phyloP scores from a whole-genome alignment of 2,329 filamentous ascomycete genomes.

The Endoconidiophora laricicola region DNA sequence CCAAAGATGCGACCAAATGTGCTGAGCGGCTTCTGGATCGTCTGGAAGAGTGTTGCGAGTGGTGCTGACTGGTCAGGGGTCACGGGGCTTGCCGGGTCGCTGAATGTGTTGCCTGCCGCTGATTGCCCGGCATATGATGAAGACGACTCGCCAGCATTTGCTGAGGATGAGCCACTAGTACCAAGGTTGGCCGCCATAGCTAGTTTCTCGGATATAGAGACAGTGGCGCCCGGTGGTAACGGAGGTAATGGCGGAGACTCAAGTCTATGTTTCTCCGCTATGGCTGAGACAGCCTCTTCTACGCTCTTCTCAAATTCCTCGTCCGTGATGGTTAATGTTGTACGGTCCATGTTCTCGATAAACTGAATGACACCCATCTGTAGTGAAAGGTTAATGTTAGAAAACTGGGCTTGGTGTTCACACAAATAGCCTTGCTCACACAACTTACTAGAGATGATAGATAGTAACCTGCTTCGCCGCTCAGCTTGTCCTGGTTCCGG shows the following conservation, averaged over 20 bases:
- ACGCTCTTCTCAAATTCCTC: conserved; percentile 93
- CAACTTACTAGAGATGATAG: conserved; percentile 66
- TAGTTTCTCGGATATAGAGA: conserved; percentile 51
- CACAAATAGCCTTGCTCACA: not conserved
- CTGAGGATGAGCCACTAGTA: conserved; percentile 3
- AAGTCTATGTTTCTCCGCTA: conserved; percentile 70
- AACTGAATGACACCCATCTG: conserved; percentile 90
- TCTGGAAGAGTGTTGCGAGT: conserved; percentile 44
- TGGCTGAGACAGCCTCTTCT: conserved; percentile 88
- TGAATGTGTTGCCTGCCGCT: not conserved
- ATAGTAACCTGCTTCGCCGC: conserved; percentile 96
- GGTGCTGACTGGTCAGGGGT: conserved; percentile 9
- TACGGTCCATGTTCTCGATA: conserved; percentile 89
- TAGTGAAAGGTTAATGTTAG: conserved; percentile 11
- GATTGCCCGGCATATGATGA: not conserved
- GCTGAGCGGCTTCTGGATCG: conserved; percentile 77
- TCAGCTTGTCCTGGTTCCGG: conserved; percentile 90
- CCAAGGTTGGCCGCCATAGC: conserved; percentile 50
- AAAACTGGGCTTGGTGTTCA: not conserved
- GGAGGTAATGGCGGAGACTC: conserved; percentile 28
- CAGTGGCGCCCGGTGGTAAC: conserved; percentile 18
- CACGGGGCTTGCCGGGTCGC: conserved; percentile 1
- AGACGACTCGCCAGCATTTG: conserved; percentile 1
- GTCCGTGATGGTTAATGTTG: conserved; percentile 80
- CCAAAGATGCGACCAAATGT: conserved; percentile 93